Evolutionary conservation across 2,329 filamentous ascomycete genomes (phyloP), one percentile per base, ranked within the genome.

Genomic region (Purpureocillium lavendulum): DNA sequence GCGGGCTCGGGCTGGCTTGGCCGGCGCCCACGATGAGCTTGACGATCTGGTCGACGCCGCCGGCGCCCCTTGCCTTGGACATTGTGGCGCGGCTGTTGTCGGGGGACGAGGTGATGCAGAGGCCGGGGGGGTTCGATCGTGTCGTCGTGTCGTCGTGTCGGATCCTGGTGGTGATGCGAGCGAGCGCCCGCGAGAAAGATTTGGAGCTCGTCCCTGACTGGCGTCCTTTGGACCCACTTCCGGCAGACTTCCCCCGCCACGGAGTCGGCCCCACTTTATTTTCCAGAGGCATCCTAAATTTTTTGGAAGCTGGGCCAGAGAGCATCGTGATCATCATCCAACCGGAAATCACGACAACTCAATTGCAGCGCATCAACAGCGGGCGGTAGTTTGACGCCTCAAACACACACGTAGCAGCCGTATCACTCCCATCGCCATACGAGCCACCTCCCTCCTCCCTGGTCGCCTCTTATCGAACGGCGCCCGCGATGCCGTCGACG

Each of bases 11-110:
- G 55, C 82, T 90, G 44, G 92, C 92, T 64, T 96, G 87, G 18
- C 92, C 92, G 41, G 92, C 92, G 54, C 90, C 92, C 45, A 98
- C 92, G 51, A 98, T 94, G 63, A 98, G 77, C 71, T 97, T 98
- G 61, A 98, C 89, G 44, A 97, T 81, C 65, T 86, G 80, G 57
- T 94, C 76, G 31, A 65, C 60, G 28, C 49, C 63, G 40, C 56
- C 57, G 30, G 58, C 63, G 42, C 57, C 55, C 61, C 60, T 51
- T 45, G 61, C 58, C 52, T 74, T 77, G 24, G 75, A 77, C 75
- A 80, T 79, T 40, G 43, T 58, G 48, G 44, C 41, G 40, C 5
- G 21, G 10, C 10, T 42, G 43, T 13, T 14, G 26, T 30, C 29
- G 30, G n/a, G n/a, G 40, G 41, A 47, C 42, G 44, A 38, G 39